Base-by-base conservation (phyloP, 2,329 filamentous ascomycete species). In the Cephalotrichum gorgonifer region DNA sequence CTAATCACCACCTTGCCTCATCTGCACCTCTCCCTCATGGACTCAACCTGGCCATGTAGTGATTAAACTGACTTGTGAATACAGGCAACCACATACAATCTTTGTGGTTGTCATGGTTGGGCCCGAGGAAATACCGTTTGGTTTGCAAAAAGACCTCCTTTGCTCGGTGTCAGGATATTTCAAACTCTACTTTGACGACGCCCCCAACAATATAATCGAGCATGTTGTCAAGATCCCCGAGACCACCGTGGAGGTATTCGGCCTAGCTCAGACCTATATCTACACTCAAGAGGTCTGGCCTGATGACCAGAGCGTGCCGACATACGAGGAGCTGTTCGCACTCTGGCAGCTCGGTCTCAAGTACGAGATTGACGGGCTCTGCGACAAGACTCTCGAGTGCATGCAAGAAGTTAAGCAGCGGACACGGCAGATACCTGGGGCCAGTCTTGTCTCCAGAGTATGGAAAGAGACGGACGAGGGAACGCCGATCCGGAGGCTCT, bases 391-490 rank as follows among this genome's bases (percentile, higher is more conserved):
- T 1, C 71, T 83, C 3, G 73, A 75, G 31, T 71, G 73, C 39
- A 82, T 83, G 79, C 60, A 67, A 15, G 75, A 81, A 52, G 74
- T 71, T 52, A 69, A 77, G 28, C 70, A 70, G 12, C 55, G 70
- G 26, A 81, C 77, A 0, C 65, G 71, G 46, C 64, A 67, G 17
- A 82, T 83, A 41, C 79, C 79, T 1, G 72, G 76, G 3, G 76
- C 77, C 0, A 73, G 75, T 2, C 66, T 82, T 1, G 71, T 83
- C 6, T 73, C 81, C 1, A 72, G 77, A 55, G 78, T 79, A 6
- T 83, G 79, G 78, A 71, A 75, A 44, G 76, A 81, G 47, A 81
- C 78, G 0, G 76, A 77, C 0, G 75, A 78, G 54, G 78, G 77
- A 8, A 81, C 78, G 3, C 71, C 75, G 1, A 75, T 83, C 44